Evolutionary conservation across 257 asterid genomes (phyloP).

Genomic region (Scutellaria baicalensis): DNA sequence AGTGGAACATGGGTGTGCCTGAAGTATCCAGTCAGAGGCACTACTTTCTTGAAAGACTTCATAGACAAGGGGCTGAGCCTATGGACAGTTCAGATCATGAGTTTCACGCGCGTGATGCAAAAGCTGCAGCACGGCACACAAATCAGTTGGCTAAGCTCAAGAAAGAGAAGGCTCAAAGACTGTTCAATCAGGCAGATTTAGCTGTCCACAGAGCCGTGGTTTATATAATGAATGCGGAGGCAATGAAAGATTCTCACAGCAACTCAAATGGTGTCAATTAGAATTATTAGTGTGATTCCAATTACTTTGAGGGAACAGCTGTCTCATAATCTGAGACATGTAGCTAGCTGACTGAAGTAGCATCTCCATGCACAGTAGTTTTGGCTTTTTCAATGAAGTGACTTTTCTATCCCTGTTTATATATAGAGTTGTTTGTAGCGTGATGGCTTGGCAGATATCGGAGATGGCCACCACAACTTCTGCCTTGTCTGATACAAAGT

Average conservation of each 20-base stretch:
- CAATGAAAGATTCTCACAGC: conserved; percentile 48
- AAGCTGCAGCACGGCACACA: conserved; percentile 61
- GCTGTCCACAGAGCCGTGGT: conserved; percentile 78
- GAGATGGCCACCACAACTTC: too few species aligned
- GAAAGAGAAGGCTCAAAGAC: conserved; percentile 72
- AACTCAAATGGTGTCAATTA: conserved; percentile 24
- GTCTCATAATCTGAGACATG: too few species aligned
- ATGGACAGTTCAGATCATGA: conserved; percentile 47
- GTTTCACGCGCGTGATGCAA: conserved; percentile 63
- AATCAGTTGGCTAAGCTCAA: conserved; percentile 61
- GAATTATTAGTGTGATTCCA: conserved; percentile 12
- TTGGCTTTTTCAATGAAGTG: too few species aligned
- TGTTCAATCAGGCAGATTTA: conserved; percentile 61
- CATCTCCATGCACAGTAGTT: too few species aligned
- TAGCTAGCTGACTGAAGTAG: too few species aligned
- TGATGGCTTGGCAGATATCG: too few species aligned
- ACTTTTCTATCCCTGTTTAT: too few species aligned
- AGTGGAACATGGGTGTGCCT: conserved; percentile 45
- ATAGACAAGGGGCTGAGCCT: conserved; percentile 31
- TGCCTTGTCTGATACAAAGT: too few species aligned
- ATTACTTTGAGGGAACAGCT: not conserved
- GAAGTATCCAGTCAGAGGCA: conserved; percentile 45
- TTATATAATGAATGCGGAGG: conserved; percentile 79
- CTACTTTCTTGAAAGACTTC: conserved; percentile 28
- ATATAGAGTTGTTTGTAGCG: too few species aligned